These are phyloP conservation scores for Curvularia sp. DNA, from an alignment of 2,329 filamentous ascomycete genomes.

Conservation along the genomic window DNA sequence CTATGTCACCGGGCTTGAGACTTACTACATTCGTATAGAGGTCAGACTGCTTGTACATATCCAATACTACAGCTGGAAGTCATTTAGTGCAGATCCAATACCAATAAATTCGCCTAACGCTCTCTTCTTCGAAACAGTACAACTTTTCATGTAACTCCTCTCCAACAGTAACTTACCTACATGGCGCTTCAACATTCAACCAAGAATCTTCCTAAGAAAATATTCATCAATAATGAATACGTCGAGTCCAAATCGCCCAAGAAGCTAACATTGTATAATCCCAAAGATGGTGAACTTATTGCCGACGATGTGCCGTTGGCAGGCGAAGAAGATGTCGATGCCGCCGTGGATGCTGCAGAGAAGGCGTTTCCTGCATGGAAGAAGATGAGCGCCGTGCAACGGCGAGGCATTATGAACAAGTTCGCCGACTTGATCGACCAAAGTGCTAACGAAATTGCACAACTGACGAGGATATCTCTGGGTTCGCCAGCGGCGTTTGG, in stretches of 20 bases:
- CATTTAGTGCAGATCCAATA: background rate
- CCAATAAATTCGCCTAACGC: conserved; percentile 14
- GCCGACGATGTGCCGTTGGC: conserved; percentile 58
- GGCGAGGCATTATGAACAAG: conserved; percentile 43
- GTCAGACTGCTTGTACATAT: conserved; percentile 6
- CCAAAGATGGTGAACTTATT: conserved; percentile 59
- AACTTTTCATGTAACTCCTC: background rate
- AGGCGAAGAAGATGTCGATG: conserved; percentile 56
- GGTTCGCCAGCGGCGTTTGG: conserved; percentile 57
- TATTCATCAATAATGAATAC: conserved; percentile 52
- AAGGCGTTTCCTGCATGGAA: conserved; percentile 58
- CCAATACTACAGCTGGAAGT: background rate
- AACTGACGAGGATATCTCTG: conserved; percentile 55
- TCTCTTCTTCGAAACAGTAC: background rate
- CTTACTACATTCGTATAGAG: conserved; percentile 10
- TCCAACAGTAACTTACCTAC: background rate
- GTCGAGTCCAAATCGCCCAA: conserved; percentile 51
- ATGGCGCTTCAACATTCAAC: conserved; percentile 46
- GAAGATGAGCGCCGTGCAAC: conserved; percentile 33
- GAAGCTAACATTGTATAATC: conserved; percentile 60
- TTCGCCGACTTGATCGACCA: conserved; percentile 45
- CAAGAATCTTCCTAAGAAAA: conserved; percentile 50
- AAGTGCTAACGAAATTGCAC: conserved; percentile 33
- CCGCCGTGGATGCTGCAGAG: conserved; percentile 59
- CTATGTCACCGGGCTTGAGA: conserved; percentile 16